phyloP scores from a whole-genome alignment of 495 filamentous ascomycete species.

The Letharia lupina region DNA sequence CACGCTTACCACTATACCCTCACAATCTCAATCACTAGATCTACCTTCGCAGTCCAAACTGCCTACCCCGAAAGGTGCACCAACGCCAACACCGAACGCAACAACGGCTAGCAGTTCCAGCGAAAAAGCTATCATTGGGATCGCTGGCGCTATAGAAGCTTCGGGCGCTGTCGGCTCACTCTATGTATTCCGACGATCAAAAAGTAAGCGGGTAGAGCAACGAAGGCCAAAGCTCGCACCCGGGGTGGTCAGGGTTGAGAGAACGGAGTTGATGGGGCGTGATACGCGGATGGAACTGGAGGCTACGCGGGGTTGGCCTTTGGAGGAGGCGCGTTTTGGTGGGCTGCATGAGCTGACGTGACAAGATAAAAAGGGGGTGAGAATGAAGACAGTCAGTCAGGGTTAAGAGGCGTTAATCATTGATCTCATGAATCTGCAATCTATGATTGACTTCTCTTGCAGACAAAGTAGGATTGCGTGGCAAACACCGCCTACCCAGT shows the following conservation, averaged over 20 bases:
- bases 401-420: too few relatives aligned
- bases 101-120: background rate
- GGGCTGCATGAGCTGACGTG: background rate
- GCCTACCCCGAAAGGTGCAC: background rate
- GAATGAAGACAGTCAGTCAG: too few relatives aligned
- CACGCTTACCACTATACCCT: background rate
- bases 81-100: background rate
- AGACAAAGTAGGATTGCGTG: too few relatives aligned
- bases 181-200: background rate
- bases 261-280: background rate
- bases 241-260: too few relatives aligned
- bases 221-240: background rate
- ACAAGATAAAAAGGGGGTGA: too few relatives aligned
- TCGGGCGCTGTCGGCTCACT: background rate
- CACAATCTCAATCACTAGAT: background rate
- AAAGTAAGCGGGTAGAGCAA: background rate
- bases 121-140: background rate
- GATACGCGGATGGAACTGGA: background rate
- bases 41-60: background rate
- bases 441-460: too few relatives aligned
- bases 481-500: too few relatives aligned
- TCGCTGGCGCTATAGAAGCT: background rate
- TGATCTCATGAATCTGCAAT: too few relatives aligned
- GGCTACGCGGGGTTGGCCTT: background rate
- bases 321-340: background rate